These are phyloP conservation scores for Stephania cephalantha DNA, from an alignment of 164 flowering plant species.

Conservation along the genomic window DNA sequence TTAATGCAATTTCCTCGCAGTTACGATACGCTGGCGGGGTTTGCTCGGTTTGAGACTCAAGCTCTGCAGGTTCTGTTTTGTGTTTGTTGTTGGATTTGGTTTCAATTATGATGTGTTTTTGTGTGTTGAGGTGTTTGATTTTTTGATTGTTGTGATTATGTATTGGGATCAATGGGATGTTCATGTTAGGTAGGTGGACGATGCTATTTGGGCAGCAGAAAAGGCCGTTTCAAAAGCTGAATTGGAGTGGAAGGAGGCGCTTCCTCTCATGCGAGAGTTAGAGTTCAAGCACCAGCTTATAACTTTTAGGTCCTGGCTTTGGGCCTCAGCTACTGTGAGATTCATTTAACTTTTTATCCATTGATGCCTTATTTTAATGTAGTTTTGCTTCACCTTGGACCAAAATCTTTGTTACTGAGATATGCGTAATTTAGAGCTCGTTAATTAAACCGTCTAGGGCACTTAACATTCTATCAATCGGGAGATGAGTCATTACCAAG, in stretches of 20 bases:
- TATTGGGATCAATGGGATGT: neutral
- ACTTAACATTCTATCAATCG: too few relatives aligned
- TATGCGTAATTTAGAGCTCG: too few relatives aligned
- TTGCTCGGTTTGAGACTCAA: slow-evolving; percentile 54
- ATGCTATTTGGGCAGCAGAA: slow-evolving; percentile 76
- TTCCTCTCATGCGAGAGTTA: slow-evolving; percentile 47
- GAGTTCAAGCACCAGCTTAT: slow-evolving; percentile 45
- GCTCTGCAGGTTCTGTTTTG: slow-evolving; percentile 69
- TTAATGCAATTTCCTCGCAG: slow-evolving; percentile 58
- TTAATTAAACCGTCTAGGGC: too few relatives aligned
- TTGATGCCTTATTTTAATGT: too few relatives aligned
- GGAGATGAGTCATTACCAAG: neutral
- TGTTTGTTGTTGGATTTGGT: neutral
- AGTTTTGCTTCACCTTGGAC: too few relatives aligned
- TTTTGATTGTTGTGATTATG: neutral
- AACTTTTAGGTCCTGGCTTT: slow-evolving; percentile 75
- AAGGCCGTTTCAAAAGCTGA: slow-evolving; percentile 53
- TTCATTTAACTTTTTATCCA: neutral
- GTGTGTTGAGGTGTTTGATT: neutral
- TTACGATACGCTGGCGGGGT: slow-evolving; percentile 52
- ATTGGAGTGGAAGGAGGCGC: slow-evolving; percentile 65
- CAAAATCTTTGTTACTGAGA: too few relatives aligned
- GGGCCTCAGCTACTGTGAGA: slow-evolving; percentile 92
- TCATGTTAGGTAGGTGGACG: slow-evolving; percentile 52
- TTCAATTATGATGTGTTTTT: too few relatives aligned